Evolutionary conservation across 352 stramenopile genomes (phyloP).

Genomic region (Globisporangium orthogonon): DNA sequence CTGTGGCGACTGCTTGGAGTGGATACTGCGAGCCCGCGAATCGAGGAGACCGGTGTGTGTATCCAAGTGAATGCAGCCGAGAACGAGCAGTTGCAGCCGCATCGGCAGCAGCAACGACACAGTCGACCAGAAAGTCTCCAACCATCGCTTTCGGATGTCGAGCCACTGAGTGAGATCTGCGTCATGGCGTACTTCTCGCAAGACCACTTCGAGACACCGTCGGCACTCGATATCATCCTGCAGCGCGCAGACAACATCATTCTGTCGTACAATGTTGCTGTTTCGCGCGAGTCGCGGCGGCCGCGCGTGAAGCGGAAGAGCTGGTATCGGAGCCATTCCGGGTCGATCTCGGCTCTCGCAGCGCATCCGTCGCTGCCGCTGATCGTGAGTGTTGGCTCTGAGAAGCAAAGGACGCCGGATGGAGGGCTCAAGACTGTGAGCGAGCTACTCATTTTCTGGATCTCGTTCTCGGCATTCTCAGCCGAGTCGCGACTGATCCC

Average conservation of each 20-base stretch:
- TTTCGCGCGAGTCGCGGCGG: slow-evolving; percentile 22
- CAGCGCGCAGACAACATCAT: slow-evolving; percentile 72
- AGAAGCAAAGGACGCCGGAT: slow-evolving; percentile 3
- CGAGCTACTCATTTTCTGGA: slow-evolving; percentile 79
- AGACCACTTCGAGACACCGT: slow-evolving; percentile 62
- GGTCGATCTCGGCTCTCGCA: slow-evolving; percentile 58
- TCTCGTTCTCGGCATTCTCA: slow-evolving; percentile 81
- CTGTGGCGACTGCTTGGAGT: slow-evolving; percentile 56
- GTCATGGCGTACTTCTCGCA: slow-evolving; percentile 82
- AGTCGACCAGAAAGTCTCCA: background rate
- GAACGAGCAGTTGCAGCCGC: slow-evolving; percentile 2
- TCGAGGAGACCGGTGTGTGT: slow-evolving; percentile 54
- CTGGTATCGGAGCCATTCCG: slow-evolving; percentile 72
- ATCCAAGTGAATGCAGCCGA: slow-evolving; percentile 73
- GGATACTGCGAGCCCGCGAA: slow-evolving; percentile 17
- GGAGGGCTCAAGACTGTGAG: slow-evolving; percentile 19
- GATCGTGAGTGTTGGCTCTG: slow-evolving; percentile 53
- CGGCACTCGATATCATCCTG: slow-evolving; percentile 68
- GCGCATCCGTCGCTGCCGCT: slow-evolving; percentile 72
- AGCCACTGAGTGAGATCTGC: slow-evolving; percentile 47
- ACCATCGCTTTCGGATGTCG: slow-evolving; percentile 5
- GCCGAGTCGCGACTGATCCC: slow-evolving; percentile 71
- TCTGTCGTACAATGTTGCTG: slow-evolving; percentile 61
- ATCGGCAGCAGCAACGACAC: background rate
- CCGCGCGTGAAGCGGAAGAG: slow-evolving; percentile 70